A percentile compares a stretch with the other conserved stretches of the same genome.
Conservation (phyloP, 257 asterid species). For the Solanum lignicaule region DNA sequence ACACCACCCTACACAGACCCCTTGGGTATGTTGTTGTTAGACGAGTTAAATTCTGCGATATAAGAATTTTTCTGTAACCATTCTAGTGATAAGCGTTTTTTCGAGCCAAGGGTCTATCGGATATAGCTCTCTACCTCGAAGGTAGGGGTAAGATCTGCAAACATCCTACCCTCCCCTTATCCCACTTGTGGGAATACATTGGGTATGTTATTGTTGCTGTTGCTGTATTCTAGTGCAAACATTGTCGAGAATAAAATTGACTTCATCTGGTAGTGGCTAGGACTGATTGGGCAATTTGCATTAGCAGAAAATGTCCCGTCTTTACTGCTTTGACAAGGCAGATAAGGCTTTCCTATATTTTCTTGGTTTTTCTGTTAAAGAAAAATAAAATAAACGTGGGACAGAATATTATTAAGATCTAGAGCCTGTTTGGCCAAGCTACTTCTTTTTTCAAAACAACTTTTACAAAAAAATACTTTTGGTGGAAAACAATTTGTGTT, state of each 20-base stretch:
- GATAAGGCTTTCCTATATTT: not conserved
- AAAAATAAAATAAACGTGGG: not conserved
- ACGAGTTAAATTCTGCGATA: not conserved
- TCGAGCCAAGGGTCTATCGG: not conserved
- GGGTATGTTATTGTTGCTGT: not conserved
- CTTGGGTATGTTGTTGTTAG: not conserved
- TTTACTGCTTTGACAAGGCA: not conserved
- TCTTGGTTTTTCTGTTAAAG: not conserved
- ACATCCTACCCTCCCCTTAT: not conserved
- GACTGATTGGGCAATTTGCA: not conserved
- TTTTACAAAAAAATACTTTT: too few species aligned
- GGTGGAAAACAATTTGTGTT: too few species aligned
- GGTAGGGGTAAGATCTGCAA: not conserved
- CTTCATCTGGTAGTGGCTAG: not conserved
- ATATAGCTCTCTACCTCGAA: not conserved
- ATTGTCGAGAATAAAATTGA: not conserved
- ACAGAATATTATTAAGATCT: not conserved
- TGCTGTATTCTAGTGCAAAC: not conserved
- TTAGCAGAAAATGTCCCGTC: not conserved
- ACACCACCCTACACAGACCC: not conserved
- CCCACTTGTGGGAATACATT: not conserved
- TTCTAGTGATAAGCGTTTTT: not conserved
- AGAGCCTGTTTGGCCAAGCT: too few species aligned
- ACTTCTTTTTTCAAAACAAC: too few species aligned
- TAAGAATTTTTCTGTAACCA: not conserved